Evolutionary conservation across 2,329 filamentous ascomycete species (phyloP).

Genomic region (Didymella exigua): DNA sequence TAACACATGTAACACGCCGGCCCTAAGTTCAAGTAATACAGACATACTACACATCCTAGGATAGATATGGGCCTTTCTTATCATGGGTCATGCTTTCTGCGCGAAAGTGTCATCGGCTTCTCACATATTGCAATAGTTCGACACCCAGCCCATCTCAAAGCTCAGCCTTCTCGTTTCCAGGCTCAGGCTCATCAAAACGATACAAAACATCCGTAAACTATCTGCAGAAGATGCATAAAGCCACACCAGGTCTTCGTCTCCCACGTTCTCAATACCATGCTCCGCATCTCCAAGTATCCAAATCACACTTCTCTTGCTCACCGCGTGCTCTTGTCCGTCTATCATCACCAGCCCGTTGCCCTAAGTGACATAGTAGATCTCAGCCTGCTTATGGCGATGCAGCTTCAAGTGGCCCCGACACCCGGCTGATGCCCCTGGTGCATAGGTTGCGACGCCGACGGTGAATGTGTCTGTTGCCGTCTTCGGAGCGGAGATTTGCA

Average conservation of each 20-base stretch:
- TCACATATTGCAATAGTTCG: too few relatives aligned
- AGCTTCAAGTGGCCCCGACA: conserved; percentile 42
- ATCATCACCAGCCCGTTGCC: conserved; percentile 49
- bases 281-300: conserved; percentile 54
- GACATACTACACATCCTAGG: too few relatives aligned
- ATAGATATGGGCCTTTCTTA: too few relatives aligned
- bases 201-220: conserved; percentile 50
- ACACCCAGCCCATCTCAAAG: too few relatives aligned
- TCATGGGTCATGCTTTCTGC: too few relatives aligned
- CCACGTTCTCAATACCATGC: conserved; percentile 45
- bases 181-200: conserved; percentile 34
- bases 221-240: conserved; percentile 51
- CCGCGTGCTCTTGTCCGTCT: conserved; percentile 42
- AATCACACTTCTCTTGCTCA: conserved; percentile 45
- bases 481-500: conserved; percentile 45
- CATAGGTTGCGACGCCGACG: conserved; percentile 47
- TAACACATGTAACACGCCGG: too few relatives aligned
- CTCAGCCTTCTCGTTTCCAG: not conserved
- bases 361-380: conserved; percentile 51
- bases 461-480: conserved; percentile 47
- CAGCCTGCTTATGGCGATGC: conserved; percentile 52
- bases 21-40: too few relatives aligned
- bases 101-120: too few relatives aligned
- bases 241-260: conserved; percentile 44
- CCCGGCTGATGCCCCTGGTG: conserved; percentile 19